phyloP scores from a whole-genome alignment of 2,329 filamentous ascomycete genomes.

The Nemania serpens region DNA sequence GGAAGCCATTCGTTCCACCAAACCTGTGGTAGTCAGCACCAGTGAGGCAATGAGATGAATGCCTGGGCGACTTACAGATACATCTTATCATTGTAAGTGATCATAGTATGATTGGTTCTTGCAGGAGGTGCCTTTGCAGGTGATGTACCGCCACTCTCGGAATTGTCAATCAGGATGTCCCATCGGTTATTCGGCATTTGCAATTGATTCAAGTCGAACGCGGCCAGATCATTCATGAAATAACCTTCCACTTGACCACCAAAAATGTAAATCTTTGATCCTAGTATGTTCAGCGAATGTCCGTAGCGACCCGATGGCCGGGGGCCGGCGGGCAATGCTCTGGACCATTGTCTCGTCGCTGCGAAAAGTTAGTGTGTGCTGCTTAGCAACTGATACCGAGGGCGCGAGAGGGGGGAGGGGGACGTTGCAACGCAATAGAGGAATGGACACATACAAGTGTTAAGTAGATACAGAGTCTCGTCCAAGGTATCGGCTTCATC shows the following conservation, averaged over 20 bases:
- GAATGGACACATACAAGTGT: constrained; percentile 75
- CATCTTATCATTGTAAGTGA: constrained; percentile 91
- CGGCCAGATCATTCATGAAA: constrained; percentile 96
- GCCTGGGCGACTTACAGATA: constrained; percentile 73
- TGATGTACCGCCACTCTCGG: constrained; percentile 62
- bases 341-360: constrained; percentile 98
- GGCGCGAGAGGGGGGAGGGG: not conserved
- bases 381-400: constrained; percentile 10
- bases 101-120: constrained; percentile 90
- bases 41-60: not conserved
- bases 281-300: constrained; percentile 93
- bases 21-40: constrained; percentile 62
- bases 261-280: constrained; percentile 97
- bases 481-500: constrained; percentile 90
- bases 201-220: constrained; percentile 93
- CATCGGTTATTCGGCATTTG: constrained; percentile 90
- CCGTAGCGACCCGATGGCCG: constrained; percentile 91
- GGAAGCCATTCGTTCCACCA: constrained; percentile 91
- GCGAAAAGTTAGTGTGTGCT: constrained; percentile 11
- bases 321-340: constrained; percentile 83
- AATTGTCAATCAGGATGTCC: constrained; percentile 87
- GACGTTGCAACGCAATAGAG: constrained; percentile 30
- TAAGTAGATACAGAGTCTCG: constrained; percentile 93
- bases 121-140: constrained; percentile 78
- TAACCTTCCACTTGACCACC: constrained; percentile 96